Conservation (phyloP, 2,329 filamentous ascomycete species). For the Diaporthe sp. region DNA sequence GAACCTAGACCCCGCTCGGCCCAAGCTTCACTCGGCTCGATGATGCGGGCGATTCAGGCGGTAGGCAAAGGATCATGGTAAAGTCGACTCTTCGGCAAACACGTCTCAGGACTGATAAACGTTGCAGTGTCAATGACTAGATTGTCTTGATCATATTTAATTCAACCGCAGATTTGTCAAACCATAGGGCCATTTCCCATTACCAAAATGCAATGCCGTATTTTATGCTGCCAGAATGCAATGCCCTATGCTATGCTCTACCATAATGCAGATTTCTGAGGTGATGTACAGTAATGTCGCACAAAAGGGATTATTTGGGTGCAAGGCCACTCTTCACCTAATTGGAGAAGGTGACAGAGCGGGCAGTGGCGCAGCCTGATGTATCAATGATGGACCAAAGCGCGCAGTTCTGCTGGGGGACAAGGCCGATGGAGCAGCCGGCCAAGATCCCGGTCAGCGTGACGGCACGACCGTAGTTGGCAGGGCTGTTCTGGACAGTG, state of each 20-base stretch:
- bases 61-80: background rate
- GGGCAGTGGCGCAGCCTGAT: slow-evolving; percentile 25
- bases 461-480: slow-evolving; percentile 34
- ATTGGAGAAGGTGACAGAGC: slow-evolving; percentile 29
- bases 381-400: slow-evolving; percentile 36
- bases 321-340: background rate
- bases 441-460: slow-evolving; percentile 28
- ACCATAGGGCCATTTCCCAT: slow-evolving; percentile 4
- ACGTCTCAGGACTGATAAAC: background rate
- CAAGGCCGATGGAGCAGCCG: slow-evolving; percentile 30
- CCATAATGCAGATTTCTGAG: slow-evolving; percentile 19
- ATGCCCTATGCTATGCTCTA: slow-evolving; percentile 15
- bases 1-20: rapidly evolving
- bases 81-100: background rate
- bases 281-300: background rate
- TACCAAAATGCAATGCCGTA: slow-evolving; percentile 26
- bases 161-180: background rate
- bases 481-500: slow-evolving; percentile 27
- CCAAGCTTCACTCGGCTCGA: background rate
- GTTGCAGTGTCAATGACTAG: background rate
- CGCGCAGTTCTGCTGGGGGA: slow-evolving; percentile 22
- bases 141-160: background rate
- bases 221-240: slow-evolving; percentile 20
- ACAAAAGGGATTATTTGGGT: background rate
- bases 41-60: background rate